A percentile compares a stretch with the other conserved stretches of the same genome.
Evolutionary conservation across 306 rosid species (phyloP).

Genomic region (Sindora glabra): DNA sequence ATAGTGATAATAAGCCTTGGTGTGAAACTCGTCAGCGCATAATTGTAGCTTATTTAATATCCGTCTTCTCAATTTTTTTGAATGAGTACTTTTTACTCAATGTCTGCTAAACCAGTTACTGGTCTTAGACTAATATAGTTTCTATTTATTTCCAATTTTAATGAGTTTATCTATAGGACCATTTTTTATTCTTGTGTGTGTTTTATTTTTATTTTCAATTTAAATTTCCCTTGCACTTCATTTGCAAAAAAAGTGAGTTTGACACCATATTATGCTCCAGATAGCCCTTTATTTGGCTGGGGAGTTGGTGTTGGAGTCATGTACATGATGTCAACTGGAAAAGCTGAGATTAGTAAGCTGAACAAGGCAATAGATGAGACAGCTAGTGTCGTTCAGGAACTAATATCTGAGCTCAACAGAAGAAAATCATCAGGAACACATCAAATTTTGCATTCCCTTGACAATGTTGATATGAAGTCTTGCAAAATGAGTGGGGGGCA

Average conservation of each 20-base stretch:
- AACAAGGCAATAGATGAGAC: conserved; percentile 43
- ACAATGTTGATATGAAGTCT: conserved; percentile 6
- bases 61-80: no score
- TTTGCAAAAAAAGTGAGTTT: background rate
- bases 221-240: background rate
- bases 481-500: conserved; percentile 11
- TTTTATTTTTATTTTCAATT: no score
- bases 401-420: conserved; percentile 43
- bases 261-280: conserved; percentile 22
- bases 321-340: conserved; percentile 66
- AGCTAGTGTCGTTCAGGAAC: conserved; percentile 45
- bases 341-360: conserved; percentile 50
- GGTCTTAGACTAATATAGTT: no score
- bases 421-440: conserved; percentile 30
- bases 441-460: conserved; percentile 18
- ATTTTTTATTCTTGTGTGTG: no score
- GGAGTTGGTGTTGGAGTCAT: conserved; percentile 63
- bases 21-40: background rate
- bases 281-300: conserved; percentile 43
- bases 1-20: no score
- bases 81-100: no score
- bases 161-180: no score
- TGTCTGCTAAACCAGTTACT: no score
- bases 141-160: no score
- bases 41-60: no score